A percentile compares a stretch with the other conserved stretches of the same genome.
These are phyloP conservation scores for Solanum pinnatisectum DNA, from an alignment of 257 asterid species.

Conservation along the genomic window DNA sequence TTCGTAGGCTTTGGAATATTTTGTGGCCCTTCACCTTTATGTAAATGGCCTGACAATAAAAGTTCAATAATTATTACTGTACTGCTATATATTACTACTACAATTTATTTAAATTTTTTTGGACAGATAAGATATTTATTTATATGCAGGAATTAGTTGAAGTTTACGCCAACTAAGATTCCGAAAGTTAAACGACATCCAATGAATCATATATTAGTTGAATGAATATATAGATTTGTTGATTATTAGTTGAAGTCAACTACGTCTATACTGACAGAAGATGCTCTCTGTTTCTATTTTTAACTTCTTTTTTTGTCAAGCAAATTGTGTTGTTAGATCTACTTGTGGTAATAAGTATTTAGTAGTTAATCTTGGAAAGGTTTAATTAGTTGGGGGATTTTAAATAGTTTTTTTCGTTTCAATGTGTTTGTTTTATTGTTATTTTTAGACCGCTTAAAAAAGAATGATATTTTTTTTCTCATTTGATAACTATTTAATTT, in stretches of 20 bases:
- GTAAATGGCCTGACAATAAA: not conserved
- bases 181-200: not conserved
- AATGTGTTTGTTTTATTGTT: no score
- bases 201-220: not conserved
- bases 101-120: not conserved
- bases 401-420: no score
- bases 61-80: not conserved
- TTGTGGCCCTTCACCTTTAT: not conserved
- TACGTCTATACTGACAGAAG: not conserved
- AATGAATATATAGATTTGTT: not conserved
- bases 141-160: not conserved
- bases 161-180: constrained; percentile 1
- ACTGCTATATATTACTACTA: not conserved
- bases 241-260: not conserved
- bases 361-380: not conserved
- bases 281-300: not conserved
- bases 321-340: not conserved
- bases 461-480: no score
- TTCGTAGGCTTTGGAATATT: not conserved
- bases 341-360: not conserved
- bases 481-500: no score
- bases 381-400: not conserved
- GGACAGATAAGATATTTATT: not conserved
- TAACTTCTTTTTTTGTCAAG: not conserved
- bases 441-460: no score